Base-by-base conservation (phyloP, 371 early-diverging fungal species). In the Batkoa obscura region DNA sequence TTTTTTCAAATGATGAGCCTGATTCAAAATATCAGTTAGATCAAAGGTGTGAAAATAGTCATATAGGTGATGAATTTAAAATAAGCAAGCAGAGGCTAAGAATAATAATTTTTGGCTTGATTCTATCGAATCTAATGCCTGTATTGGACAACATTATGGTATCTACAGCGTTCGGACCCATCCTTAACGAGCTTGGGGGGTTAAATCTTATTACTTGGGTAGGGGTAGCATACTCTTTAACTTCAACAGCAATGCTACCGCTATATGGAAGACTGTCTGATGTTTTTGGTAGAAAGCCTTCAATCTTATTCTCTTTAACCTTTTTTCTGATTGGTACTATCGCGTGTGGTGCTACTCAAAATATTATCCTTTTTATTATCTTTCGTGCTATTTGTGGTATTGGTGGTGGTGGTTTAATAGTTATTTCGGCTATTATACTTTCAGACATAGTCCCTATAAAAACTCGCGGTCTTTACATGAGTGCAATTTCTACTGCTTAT, bases 101-200 rank as follows among this genome's bases (percentile, higher is more conserved):
- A 13, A n/a, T 47, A 8, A n/a, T 47, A n/a, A 47, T 47, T n/a
- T 74, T 33, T 71, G 72, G 41, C 62, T 43, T 82, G 36, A 72
- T 72, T 15, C 59, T 81, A 56, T 71, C 73, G 15, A 72, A 81
- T 59, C 83, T 88, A 62, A 74, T 86, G 65, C 78, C 82, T 5
- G 80, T 80, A 31, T 67, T 86, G 37, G 85, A 85, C 60, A 72
- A 75, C 35, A 86, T 85, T 0, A 80, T 86, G 31, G 75, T 89
- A 35, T 83, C 87, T 2, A 82, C 80, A 13, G 79, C 85, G n/a
- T 65, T 84, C 8, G 79, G 81, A 53, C 70, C 64, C 9, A 84
- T 86, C 56, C 78, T 78, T n/a, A 72, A 72, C 9, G 81, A 80
- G 17, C 82, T 86, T 56, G 64, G 75, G 17, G 71, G 72, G 35